These are phyloP conservation scores for Aspergillus sp. DNA, from an alignment of 2,329 filamentous ascomycete species.

Conservation along the genomic window DNA sequence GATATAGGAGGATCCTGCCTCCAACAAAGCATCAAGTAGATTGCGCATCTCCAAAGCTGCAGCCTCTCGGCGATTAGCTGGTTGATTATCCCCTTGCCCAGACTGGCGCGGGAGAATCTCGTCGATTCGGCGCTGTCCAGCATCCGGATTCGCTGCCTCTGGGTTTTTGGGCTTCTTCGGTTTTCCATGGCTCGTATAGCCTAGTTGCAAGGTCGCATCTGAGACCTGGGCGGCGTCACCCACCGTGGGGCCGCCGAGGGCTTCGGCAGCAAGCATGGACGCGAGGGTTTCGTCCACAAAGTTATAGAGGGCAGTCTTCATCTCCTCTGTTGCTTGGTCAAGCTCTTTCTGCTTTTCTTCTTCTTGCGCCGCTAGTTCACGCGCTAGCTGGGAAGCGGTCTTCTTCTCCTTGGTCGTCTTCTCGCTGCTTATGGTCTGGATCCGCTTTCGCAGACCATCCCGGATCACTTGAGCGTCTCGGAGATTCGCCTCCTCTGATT, in stretches of 20 bases:
- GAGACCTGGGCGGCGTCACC: slow-evolving; percentile 70
- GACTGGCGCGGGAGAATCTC: slow-evolving; percentile 48
- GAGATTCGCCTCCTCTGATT: slow-evolving; percentile 49
- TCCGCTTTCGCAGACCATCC: slow-evolving; percentile 57
- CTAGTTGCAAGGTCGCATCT: slow-evolving; percentile 55
- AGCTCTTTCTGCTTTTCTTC: slow-evolving; percentile 61
- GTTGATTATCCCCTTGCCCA: slow-evolving; percentile 26
- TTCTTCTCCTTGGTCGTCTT: slow-evolving; percentile 60
- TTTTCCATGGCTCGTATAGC: slow-evolving; percentile 57
- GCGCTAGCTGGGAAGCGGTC: slow-evolving; percentile 62
- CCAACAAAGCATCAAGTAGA: slow-evolving; percentile 51
- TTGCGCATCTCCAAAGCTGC: slow-evolving; percentile 52
- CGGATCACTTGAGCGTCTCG: slow-evolving; percentile 52
- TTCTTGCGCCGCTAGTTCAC: slow-evolving; percentile 64
- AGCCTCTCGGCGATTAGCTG: slow-evolving; percentile 49
- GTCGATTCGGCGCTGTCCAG: slow-evolving; percentile 54
- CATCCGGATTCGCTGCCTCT: slow-evolving; percentile 33
- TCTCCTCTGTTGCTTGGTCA: slow-evolving; percentile 59
- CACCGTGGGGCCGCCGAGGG: slow-evolving; percentile 78
- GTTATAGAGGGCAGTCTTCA: slow-evolving; percentile 65
- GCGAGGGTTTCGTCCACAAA: slow-evolving; percentile 74
- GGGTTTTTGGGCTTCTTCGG: slow-evolving; percentile 41
- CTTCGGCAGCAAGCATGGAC: slow-evolving; percentile 77
- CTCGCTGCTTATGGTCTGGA: slow-evolving; percentile 60
- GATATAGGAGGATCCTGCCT: slow-evolving; percentile 51